These are phyloP conservation scores for Steccherinum ochraceum DNA, from an alignment of 768 basidiomycete species.

Conservation along the genomic window DNA sequence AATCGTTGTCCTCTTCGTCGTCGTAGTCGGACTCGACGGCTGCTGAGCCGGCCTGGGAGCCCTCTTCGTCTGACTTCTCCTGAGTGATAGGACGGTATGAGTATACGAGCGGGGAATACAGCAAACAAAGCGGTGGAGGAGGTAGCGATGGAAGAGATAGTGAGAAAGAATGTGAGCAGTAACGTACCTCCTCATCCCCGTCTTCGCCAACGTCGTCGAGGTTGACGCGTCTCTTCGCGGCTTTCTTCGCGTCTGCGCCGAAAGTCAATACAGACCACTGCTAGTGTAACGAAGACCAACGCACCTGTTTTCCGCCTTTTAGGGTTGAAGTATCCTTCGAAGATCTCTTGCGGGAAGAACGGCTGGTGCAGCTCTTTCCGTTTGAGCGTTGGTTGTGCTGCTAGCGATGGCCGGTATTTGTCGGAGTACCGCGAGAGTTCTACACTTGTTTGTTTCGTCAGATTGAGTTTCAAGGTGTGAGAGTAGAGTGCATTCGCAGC, in stretches of 20 bases:
- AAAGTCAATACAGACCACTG: no score
- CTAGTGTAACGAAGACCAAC: not conserved
- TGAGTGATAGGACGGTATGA: slow-evolving; percentile 18
- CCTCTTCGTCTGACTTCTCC: slow-evolving; percentile 70
- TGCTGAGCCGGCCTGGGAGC: slow-evolving; percentile 63
- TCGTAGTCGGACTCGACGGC: slow-evolving; percentile 71
- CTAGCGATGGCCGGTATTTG: slow-evolving; percentile 62
- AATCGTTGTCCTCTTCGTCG: slow-evolving; percentile 88
- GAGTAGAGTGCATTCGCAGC: not conserved
- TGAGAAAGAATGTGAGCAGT: no score
- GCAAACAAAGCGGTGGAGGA: not conserved
- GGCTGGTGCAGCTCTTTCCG: slow-evolving; percentile 63
- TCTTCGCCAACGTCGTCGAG: slow-evolving; percentile 66
- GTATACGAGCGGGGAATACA: not conserved
- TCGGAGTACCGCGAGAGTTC: slow-evolving; percentile 81
- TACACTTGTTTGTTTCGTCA: slow-evolving; percentile 20
- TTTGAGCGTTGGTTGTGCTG: slow-evolving; percentile 60
- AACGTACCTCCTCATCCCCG: slow-evolving; percentile 48
- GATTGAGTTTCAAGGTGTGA: no score
- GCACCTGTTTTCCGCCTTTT: slow-evolving; percentile 39
- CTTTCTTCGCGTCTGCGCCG: slow-evolving; percentile 27
- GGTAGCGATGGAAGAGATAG: no score
- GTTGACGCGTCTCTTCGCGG: slow-evolving; percentile 40
- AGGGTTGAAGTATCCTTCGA: slow-evolving; percentile 77
- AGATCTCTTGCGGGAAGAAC: slow-evolving; percentile 74